These are phyloP conservation scores for Nidularia sp. DNA, from an alignment of 768 basidiomycete genomes.

Conservation along the genomic window DNA sequence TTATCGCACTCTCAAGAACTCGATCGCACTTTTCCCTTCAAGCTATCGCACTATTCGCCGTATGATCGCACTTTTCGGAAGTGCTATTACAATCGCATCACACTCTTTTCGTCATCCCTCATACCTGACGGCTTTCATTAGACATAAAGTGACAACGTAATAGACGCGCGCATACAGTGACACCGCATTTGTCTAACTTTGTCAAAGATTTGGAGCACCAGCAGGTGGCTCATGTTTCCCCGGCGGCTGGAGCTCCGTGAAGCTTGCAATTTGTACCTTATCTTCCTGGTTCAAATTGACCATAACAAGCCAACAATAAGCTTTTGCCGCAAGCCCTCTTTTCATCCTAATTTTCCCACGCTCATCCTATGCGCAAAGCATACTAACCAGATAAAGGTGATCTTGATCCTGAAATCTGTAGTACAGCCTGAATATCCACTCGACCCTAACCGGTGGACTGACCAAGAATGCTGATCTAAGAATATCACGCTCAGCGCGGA, in stretches of 20 bases:
- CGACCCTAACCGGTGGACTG: slow-evolving; percentile 66
- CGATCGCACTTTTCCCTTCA: too few species aligned
- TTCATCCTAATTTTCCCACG: slow-evolving; percentile 14
- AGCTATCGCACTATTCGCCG: too few species aligned
- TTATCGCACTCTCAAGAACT: too few species aligned
- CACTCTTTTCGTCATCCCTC: too few species aligned
- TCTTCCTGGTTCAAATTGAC: slow-evolving; percentile 24
- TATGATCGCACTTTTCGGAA: too few species aligned
- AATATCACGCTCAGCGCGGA: slow-evolving; percentile 92
- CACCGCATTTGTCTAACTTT: slow-evolving; percentile 12
- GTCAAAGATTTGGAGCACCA: slow-evolving; percentile 10
- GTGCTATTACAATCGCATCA: too few species aligned
- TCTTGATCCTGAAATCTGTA: slow-evolving; percentile 97
- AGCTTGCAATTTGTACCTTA: slow-evolving; percentile 20
- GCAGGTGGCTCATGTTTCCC: slow-evolving; percentile 1
- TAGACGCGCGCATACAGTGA: slow-evolving; percentile 29
- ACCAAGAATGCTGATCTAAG: slow-evolving; percentile 86
- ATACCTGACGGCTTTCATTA: slow-evolving; percentile 36
- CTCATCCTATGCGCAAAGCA: slow-evolving; percentile 11
- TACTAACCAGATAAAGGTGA: slow-evolving; percentile 85
- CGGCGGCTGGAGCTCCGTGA: slow-evolving; percentile 18
- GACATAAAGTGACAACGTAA: slow-evolving; percentile 26
- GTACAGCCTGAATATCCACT: slow-evolving; percentile 92
- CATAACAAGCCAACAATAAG: slow-evolving; percentile 27
- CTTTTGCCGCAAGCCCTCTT: slow-evolving; percentile 24